A percentile compares a stretch with the other conserved stretches of the same genome.
Conservation (phyloP, 345 rosid species). For the Salix viminalis region DNA sequence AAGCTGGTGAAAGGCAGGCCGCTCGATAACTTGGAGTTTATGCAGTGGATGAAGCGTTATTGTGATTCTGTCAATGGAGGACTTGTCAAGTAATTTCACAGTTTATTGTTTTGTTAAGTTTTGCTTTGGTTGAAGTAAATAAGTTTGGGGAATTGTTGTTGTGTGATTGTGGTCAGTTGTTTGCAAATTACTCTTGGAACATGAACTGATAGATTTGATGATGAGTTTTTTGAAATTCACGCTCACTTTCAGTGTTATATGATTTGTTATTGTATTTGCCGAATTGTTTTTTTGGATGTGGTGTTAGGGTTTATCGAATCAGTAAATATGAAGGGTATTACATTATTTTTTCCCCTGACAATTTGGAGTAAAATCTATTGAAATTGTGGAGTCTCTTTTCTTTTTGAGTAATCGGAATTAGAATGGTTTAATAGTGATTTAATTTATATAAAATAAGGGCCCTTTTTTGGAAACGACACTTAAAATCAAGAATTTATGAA, state of each 20-base stretch:
- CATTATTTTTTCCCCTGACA: neutral
- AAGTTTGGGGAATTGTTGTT: neutral
- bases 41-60: conserved; percentile 97
- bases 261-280: neutral
- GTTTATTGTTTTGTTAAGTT: neutral
- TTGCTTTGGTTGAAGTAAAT: neutral
- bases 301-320: neutral
- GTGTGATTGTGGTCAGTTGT: too few relatives aligned
- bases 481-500: too few relatives aligned
- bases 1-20: conserved; percentile 95
- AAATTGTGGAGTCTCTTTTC: neutral
- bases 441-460: too few relatives aligned
- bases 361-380: neutral
- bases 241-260: too few relatives aligned
- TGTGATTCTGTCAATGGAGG: conserved; percentile 84
- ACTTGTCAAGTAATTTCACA: conserved; percentile 33
- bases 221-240: too few relatives aligned
- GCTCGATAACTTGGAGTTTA: conserved; percentile 93
- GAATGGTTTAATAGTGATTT: neutral
- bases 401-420: neutral
- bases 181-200: too few relatives aligned
- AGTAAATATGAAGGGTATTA: neutral
- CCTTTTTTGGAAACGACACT: too few relatives aligned
- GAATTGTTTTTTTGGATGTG: neutral
- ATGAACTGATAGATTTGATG: too few relatives aligned